Percentiles rank a stretch among this genome's conserved stretches.
These are phyloP conservation scores for Scenedesmus sp. DNA, from an alignment of 163 green algal species.

Conservation along the genomic window DNA sequence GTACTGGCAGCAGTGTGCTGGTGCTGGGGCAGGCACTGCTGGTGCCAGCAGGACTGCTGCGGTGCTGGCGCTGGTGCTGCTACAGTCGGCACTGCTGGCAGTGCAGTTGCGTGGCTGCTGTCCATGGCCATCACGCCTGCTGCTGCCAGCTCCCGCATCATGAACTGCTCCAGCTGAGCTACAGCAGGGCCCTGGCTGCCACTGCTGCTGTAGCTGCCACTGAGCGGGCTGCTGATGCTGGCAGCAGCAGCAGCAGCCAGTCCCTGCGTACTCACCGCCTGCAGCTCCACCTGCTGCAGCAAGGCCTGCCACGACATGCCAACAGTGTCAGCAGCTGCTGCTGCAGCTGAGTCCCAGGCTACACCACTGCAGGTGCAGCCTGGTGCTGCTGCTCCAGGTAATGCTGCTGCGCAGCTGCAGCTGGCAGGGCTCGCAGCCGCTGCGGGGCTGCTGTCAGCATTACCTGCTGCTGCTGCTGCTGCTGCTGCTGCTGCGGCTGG, in stretches of 20 bases:
- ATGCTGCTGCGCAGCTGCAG: neutral
- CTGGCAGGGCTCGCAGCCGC: neutral
- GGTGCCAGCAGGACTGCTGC: neutral
- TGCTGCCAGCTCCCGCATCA: neutral
- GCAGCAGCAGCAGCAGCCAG: neutral
- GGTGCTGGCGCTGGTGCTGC: neutral
- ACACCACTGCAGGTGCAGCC: neutral
- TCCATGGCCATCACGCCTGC: neutral
- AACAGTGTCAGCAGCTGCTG: neutral
- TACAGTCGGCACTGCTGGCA: neutral
- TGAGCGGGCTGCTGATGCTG: neutral
- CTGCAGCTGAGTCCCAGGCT: no score
- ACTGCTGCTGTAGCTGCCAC: slow-evolving; percentile 11
- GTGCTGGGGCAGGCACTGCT: neutral
- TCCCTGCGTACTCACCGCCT: neutral
- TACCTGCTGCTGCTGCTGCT: no score
- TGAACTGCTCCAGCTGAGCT: neutral
- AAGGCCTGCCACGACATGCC: neutral
- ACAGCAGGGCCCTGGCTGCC: neutral
- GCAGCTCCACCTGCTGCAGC: neutral
- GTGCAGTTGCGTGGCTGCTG: neutral
- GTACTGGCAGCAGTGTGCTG: neutral
- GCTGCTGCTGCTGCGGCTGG: no score
- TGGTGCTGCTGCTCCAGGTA: neutral
- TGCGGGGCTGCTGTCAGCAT: neutral